Conservation (phyloP, 768 basidiomycete genomes). For the Symmetrospora coprosmae region DNA sequence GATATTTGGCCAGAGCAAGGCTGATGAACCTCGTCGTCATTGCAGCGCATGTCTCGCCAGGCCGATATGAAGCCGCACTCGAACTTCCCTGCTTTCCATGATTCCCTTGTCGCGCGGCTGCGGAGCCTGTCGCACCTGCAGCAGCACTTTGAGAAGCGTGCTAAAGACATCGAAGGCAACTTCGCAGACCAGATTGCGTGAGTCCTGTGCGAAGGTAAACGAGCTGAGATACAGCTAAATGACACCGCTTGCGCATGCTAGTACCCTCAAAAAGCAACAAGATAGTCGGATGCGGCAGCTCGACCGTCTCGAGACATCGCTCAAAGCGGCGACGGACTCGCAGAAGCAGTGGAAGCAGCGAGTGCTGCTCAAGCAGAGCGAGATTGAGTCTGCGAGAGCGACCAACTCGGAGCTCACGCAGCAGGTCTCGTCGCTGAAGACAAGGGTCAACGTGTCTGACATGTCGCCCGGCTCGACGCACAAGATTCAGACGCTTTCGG, state of each 20-base stretch:
- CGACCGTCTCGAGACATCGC: conserved; percentile 74
- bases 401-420: conserved; percentile 59
- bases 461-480: conserved; percentile 45
- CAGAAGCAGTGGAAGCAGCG: conserved; percentile 72
- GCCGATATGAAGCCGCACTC: conserved; percentile 80
- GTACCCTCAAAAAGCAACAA: conserved; percentile 64
- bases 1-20: neutral
- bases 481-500: conserved; percentile 55
- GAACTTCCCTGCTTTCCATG: conserved; percentile 85
- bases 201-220: conserved; percentile 23
- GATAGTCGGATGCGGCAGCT: conserved; percentile 81
- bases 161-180: conserved; percentile 60
- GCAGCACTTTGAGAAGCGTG: conserved; percentile 67
- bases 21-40: neutral
- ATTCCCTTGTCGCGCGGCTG: conserved; percentile 75
- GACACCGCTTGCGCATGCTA: conserved; percentile 1
- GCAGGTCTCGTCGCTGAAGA: conserved; percentile 51
- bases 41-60: conserved; percentile 37
- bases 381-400: conserved; percentile 71
- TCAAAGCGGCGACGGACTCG: conserved; percentile 67
- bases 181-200: conserved; percentile 55
- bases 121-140: conserved; percentile 73
- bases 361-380: conserved; percentile 68
- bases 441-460: conserved; percentile 20
- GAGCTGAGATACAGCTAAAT: conserved; percentile 4